These are phyloP conservation scores for Cercis canadensis DNA, from an alignment of 306 rosid species.

Conservation along the genomic window DNA sequence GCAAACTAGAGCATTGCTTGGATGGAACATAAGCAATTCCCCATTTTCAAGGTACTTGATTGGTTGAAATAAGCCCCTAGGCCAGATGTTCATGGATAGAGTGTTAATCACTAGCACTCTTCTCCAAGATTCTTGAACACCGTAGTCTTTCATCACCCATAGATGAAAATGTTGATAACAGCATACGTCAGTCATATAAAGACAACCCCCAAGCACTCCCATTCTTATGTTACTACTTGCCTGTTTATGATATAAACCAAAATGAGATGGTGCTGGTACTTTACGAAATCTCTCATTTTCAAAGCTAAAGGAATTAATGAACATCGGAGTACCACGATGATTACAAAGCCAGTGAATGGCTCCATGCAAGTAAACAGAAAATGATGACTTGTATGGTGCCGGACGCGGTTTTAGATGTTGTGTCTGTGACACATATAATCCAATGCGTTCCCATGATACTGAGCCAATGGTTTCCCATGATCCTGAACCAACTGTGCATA, in stretches of 20 bases:
- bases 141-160: background rate
- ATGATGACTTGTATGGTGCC: background rate
- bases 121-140: background rate
- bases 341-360: background rate
- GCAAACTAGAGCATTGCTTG: conserved; percentile 9
- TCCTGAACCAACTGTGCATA: background rate
- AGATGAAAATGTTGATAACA: background rate
- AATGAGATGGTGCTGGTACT: background rate
- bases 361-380: background rate
- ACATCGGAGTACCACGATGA: background rate
- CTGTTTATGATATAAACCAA: background rate
- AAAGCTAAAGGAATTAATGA: background rate
- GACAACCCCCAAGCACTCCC: background rate
- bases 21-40: conserved; percentile 16
- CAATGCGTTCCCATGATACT: background rate
- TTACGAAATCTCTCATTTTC: background rate
- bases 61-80: background rate
- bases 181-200: background rate
- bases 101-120: background rate
- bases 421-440: background rate
- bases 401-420: background rate
- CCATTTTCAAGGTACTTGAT: conserved; percentile 28
- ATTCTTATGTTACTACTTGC: background rate
- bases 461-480: background rate
- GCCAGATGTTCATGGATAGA: background rate